Conservation (phyloP, 2,329 filamentous ascomycete genomes). For the Nemania sp. region DNA sequence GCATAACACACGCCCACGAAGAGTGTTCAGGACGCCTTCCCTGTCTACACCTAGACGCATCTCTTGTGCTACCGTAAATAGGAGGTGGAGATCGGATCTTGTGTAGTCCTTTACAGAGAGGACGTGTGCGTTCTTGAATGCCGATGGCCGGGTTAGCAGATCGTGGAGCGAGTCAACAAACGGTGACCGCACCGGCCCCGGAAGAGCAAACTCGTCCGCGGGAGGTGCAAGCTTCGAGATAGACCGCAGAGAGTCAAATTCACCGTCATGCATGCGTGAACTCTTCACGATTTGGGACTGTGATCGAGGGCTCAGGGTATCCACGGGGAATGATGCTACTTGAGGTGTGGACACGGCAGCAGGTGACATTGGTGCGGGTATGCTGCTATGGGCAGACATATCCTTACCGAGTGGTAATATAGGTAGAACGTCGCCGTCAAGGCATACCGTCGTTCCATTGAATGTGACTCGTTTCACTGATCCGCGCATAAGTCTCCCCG, state of each 20-base stretch:
- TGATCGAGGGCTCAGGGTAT: constrained; percentile 43
- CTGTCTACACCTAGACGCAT: constrained; percentile 96
- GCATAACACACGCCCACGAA: constrained; percentile 84
- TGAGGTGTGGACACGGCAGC: constrained; percentile 57
- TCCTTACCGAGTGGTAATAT: constrained; percentile 68
- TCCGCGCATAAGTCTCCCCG: constrained; percentile 69
- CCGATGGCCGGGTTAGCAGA: constrained; percentile 73
- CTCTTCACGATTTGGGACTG: constrained; percentile 41
- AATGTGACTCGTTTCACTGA: constrained; percentile 77
- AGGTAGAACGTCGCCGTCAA: constrained; percentile 68
- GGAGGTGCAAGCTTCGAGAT: constrained; percentile 34
- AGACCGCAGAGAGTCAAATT: constrained; percentile 36
- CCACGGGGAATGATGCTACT: constrained; percentile 43
- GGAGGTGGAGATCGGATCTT: constrained; percentile 83
- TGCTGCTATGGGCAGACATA: constrained; percentile 70
- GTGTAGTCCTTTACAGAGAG: constrained; percentile 91
- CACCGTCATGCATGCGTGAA: constrained; percentile 44
- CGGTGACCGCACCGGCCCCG: constrained; percentile 54
- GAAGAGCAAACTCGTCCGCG: constrained; percentile 52
- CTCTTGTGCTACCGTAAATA: constrained; percentile 96
- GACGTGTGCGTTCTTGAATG: constrained; percentile 89
- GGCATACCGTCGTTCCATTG: constrained; percentile 72
- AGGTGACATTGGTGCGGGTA: constrained; percentile 58
- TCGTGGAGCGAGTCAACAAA: constrained; percentile 68
- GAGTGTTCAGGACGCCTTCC: constrained; percentile 83